Base-by-base conservation (phyloP, 768 basidiomycete species). In the Hygrophorus pudorinus region DNA sequence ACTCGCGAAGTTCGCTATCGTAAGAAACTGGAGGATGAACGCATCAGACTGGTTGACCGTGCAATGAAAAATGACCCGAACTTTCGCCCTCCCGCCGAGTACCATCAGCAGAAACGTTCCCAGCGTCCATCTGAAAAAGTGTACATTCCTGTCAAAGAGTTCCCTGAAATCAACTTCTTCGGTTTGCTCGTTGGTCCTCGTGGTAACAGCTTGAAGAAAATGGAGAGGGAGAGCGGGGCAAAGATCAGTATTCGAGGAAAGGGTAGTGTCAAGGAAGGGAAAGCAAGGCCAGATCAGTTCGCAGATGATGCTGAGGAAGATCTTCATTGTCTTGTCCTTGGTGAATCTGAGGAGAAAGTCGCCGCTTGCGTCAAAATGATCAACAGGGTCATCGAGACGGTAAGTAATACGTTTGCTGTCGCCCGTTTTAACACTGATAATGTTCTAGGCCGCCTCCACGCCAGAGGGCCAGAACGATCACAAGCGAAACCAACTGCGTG, bases 401-500 rank as follows among this genome's bases (percentile, higher is more conserved):
- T 94, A 56, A 61, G 82, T 71, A 2, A 16, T 27, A 44, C 38
- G 2, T 30, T 13, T 17, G 14, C 2, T 46, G 1, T 11, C 31
- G 14, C 29, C 2, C 55, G 10, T 48, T 41, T 39, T 16, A 12
- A 16, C 27, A 3, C 16, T 28, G 42, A 20, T 9, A 27, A 34
- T 41, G 45, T n/a, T 33, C 0, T 56, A 98, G 94, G 96, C 96
- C 48, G 96, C 96, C 10, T 98, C 94, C 11, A 96, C 93, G 5
- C 96, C 96, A 5, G 96, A 99, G 70, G 96, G 93, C 24, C 92
- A 99, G 66, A 99, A 99, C 60, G 94, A 96, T 56, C 96, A 99
- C 71, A 99, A 99, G 64, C 86, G 94, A 42, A 97, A 94, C 58
- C 96, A 99, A 65, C 80, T 99, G 36, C 88, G 96, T 55, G 96